A percentile compares a stretch with the other conserved stretches of the same genome.
Conservation (phyloP, 2,329 filamentous ascomycete species). For the Ceratocystis huliohia region DNA sequence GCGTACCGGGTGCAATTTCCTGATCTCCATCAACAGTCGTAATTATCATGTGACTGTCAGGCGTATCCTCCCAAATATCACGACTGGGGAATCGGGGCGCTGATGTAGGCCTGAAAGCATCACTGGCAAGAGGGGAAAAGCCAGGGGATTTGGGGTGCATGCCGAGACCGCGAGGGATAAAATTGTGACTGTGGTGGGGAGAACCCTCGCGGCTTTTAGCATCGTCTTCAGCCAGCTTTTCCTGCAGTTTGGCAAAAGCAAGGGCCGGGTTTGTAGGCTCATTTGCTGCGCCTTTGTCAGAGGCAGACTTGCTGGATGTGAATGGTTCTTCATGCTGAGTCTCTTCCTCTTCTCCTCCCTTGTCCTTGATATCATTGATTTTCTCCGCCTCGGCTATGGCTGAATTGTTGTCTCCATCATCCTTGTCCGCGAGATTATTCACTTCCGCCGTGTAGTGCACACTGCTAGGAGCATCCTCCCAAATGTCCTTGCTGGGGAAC, state of each 20-base stretch:
- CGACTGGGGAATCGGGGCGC: constrained; percentile 58
- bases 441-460: constrained; percentile 69
- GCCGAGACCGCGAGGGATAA: constrained; percentile 29
- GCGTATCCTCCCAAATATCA: constrained; percentile 90
- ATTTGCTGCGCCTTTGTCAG: constrained; percentile 26
- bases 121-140: not conserved
- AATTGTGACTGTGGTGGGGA: constrained; percentile 39
- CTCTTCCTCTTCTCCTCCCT: not conserved
- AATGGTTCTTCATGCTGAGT: constrained; percentile 18
- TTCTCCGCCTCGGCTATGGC: constrained; percentile 32
- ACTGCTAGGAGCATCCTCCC: constrained; percentile 90
- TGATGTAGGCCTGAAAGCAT: constrained; percentile 12
- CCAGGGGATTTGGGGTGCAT: constrained; percentile 19
- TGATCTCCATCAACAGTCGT: constrained; percentile 46
- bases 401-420: not conserved
- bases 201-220: constrained; percentile 23
- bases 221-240: constrained; percentile 50
- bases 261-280: constrained; percentile 46
- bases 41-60: constrained; percentile 68
- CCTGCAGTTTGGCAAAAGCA: constrained; percentile 53
- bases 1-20: not conserved
- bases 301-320: constrained; percentile 25
- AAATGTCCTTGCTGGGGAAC: constrained; percentile 91
- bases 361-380: not conserved
- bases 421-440: constrained; percentile 50